Evolutionary conservation across 1,284 basidiomycete genomes (phyloP).

Genomic region (Cystobasidiaceae sp.): DNA sequence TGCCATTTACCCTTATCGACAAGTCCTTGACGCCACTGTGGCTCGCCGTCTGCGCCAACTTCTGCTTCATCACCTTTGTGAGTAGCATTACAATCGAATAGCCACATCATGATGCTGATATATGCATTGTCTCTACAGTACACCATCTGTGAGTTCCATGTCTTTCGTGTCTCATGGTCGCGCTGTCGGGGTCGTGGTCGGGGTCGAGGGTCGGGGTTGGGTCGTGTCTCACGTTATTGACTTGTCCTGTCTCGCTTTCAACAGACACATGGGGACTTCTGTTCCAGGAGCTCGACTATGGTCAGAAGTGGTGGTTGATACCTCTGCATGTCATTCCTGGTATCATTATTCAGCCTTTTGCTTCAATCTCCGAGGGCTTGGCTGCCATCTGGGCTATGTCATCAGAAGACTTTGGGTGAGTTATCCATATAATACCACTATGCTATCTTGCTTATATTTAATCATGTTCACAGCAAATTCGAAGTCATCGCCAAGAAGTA

Average conservation of each 20-base stretch:
- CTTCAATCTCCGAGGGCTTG: conserved; percentile 47
- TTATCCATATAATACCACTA: too few relatives aligned
- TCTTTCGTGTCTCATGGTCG: too few relatives aligned
- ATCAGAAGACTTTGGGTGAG: conserved; percentile 42
- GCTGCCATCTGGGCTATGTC: conserved; percentile 49
- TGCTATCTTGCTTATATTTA: too few relatives aligned
- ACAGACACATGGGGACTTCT: conserved; percentile 33
- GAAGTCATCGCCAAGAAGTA: too few relatives aligned
- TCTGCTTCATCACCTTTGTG: conserved; percentile 49
- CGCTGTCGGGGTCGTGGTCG: too few relatives aligned
- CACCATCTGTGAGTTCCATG: too few relatives aligned
- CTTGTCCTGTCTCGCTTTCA: too few relatives aligned
- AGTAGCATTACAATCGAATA: conserved; percentile 12
- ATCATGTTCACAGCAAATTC: too few relatives aligned
- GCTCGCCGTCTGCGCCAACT: conserved; percentile 48
- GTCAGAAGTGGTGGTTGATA: conserved; percentile 45
- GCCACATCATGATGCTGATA: not conserved
- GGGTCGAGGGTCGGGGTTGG: too few relatives aligned
- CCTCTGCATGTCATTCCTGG: conserved; percentile 44
- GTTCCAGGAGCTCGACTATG: conserved; percentile 45
- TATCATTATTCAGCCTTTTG: conserved; percentile 47
- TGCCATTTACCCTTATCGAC: conserved; percentile 46
- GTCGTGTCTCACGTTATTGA: too few relatives aligned
- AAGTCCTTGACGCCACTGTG: conserved; percentile 46
- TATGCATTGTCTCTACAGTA: too few relatives aligned